A percentile compares a stretch with the other conserved stretches of the same genome.
Conservation (phyloP, 805 yeast species). For the Lipomyces orientalis region DNA sequence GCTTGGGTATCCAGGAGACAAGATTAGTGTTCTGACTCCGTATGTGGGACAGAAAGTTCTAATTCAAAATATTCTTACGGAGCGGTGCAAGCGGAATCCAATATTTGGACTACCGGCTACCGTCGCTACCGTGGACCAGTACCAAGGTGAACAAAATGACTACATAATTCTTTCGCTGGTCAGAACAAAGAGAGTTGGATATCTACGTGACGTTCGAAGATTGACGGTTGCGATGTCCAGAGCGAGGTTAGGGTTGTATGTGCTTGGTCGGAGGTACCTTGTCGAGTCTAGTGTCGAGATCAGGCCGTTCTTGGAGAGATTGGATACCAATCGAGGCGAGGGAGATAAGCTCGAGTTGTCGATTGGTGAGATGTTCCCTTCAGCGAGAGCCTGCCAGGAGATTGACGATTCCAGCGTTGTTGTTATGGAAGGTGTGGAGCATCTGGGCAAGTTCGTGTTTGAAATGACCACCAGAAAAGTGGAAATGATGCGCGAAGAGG, state of each 20-base stretch:
- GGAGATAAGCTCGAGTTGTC: conserved; percentile 40
- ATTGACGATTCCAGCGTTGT: conserved; percentile 31
- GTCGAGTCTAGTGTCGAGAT: conserved; percentile 30
- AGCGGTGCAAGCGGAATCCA: conserved; percentile 41
- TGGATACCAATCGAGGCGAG: conserved; percentile 15
- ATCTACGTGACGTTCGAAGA: conserved; percentile 39
- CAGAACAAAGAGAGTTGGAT: conserved; percentile 43
- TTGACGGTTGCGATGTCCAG: conserved; percentile 44
- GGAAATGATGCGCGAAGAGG: conserved; percentile 20
- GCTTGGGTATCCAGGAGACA: conserved; percentile 50
- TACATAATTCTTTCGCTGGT: conserved; percentile 49
- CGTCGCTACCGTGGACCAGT: conserved; percentile 43
- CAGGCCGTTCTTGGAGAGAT: conserved; percentile 24
- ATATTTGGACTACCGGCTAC: conserved; percentile 45
- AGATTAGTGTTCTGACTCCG: conserved; percentile 52
- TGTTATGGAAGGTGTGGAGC: conserved; percentile 44
- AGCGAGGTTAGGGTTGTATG: conserved; percentile 48
- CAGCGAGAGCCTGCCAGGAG: conserved; percentile 20
- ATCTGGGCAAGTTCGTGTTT: conserved; percentile 45
- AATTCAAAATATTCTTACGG: conserved; percentile 50
- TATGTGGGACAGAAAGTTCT: conserved; percentile 51
- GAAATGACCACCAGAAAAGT: conserved; percentile 43
- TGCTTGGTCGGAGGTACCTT: conserved; percentile 41
- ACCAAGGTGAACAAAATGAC: conserved; percentile 44
- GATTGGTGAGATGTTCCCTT: conserved; percentile 44